Evolutionary conservation across 2,329 filamentous ascomycete genomes (phyloP).

Genomic region (Pseudogymnoascus sp.): DNA sequence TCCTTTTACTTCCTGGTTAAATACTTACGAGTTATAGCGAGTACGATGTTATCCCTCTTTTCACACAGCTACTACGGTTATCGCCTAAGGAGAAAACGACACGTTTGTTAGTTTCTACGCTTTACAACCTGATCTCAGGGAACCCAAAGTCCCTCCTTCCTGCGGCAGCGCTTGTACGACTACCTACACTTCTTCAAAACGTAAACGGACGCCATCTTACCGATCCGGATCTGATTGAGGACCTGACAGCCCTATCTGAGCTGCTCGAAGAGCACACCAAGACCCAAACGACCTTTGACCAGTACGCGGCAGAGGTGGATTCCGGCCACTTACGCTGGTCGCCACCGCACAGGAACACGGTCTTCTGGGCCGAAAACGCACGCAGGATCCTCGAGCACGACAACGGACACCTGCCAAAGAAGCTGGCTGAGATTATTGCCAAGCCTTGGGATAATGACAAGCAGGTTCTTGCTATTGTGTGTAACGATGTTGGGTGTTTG

Average conservation of each 20-base stretch:
- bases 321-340: constrained; percentile 68
- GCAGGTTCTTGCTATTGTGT: constrained; percentile 65
- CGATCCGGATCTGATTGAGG: constrained; percentile 57
- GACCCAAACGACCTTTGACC: constrained; percentile 45
- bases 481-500: constrained; percentile 63
- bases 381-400: constrained; percentile 61
- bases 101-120: constrained; percentile 77
- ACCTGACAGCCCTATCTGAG: constrained; percentile 53
- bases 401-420: constrained; percentile 56
- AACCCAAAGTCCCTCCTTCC: constrained; percentile 71
- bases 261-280: constrained; percentile 61
- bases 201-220: constrained; percentile 54
- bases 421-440: constrained; percentile 59
- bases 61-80: constrained; percentile 82
- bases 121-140: constrained; percentile 72
- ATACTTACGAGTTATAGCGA: constrained; percentile 52
- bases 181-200: constrained; percentile 62
- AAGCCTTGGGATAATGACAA: constrained; percentile 65
- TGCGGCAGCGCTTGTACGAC: constrained; percentile 75
- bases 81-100: constrained; percentile 99
- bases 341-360: constrained; percentile 63
- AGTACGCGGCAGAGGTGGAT: constrained; percentile 58
- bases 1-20: background rate
- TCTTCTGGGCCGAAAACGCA: constrained; percentile 69
- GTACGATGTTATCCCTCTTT: constrained; percentile 84